Conservation (phyloP, 768 basidiomycete species). For the Lactarius sp. region DNA sequence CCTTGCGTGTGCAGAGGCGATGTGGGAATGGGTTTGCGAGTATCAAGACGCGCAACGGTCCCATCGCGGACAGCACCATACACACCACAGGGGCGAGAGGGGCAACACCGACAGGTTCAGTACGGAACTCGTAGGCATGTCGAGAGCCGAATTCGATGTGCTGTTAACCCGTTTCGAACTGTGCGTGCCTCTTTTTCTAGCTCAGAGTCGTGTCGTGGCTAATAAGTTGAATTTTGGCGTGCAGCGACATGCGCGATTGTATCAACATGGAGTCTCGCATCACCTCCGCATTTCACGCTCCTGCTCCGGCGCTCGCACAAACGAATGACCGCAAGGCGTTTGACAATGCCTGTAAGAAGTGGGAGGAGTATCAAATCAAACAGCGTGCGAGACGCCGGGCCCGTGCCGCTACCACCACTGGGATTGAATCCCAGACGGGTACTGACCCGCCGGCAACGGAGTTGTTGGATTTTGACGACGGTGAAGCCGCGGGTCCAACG, state of each 20-base stretch:
- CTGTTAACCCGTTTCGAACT: conserved; percentile 54
- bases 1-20: conserved; percentile 65
- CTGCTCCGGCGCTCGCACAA: conserved; percentile 36
- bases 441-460: conserved; percentile 1
- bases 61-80: background rate
- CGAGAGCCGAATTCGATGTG: conserved; percentile 57
- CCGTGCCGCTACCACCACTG: conserved; percentile 1
- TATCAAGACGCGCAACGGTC: conserved; percentile 37
- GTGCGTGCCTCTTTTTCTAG: conserved; percentile 39
- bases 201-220: background rate
- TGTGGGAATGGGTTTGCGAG: conserved; percentile 72
- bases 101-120: conserved; percentile 4
- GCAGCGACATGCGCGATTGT: conserved; percentile 63
- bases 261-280: conserved; percentile 44
- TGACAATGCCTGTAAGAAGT: conserved; percentile 52
- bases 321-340: conserved; percentile 52
- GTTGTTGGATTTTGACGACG: background rate
- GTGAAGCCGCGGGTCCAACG: conserved; percentile 21
- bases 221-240: background rate
- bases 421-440: conserved; percentile 2
- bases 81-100: conserved; percentile 6
- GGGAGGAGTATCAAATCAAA: conserved; percentile 46
- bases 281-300: conserved; percentile 49
- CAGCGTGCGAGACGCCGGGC: conserved; percentile 28
- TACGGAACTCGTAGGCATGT: conserved; percentile 43